Evolutionary conservation across 352 stramenopile species (phyloP).

Genomic region (Phytophthora tubulina): DNA sequence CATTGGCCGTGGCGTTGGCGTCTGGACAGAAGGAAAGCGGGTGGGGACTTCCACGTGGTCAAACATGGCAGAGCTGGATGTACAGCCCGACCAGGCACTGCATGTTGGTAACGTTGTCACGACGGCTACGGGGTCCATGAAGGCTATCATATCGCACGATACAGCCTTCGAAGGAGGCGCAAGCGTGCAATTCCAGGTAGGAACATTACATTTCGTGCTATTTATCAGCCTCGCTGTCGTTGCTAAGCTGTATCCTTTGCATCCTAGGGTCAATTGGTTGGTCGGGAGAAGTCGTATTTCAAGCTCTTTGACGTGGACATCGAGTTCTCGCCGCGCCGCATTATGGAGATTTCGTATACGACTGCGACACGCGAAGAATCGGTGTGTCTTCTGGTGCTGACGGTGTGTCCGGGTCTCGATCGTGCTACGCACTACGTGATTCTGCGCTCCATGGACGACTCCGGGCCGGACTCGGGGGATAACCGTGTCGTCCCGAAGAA

Average conservation of each 20-base stretch:
- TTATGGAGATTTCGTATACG: slow-evolving; percentile 54
- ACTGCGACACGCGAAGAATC: slow-evolving; percentile 40
- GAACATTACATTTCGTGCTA: neutral
- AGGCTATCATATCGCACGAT: slow-evolving; percentile 37
- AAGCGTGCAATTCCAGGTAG: slow-evolving; percentile 45
- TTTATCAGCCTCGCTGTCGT: neutral
- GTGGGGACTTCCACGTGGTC: slow-evolving; percentile 30
- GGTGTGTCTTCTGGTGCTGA: slow-evolving; percentile 49
- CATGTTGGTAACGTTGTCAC: slow-evolving; percentile 39
- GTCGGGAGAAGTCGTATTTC: slow-evolving; percentile 49
- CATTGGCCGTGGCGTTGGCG: slow-evolving; percentile 36
- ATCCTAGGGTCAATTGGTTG: slow-evolving; percentile 40
- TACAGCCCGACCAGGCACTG: slow-evolving; percentile 41
- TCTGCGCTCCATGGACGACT: slow-evolving; percentile 44
- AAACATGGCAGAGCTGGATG: slow-evolving; percentile 49
- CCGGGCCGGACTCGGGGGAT: slow-evolving; percentile 12
- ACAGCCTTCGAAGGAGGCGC: slow-evolving; percentile 50
- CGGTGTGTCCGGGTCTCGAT: slow-evolving; percentile 51
- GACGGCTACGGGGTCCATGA: slow-evolving; percentile 39
- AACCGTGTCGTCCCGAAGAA: slow-evolving; percentile 21
- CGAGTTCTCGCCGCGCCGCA: slow-evolving; percentile 45
- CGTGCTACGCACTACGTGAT: slow-evolving; percentile 52
- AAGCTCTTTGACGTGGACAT: slow-evolving; percentile 59
- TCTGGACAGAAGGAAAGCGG: slow-evolving; percentile 41
- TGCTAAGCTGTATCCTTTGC: slow-evolving; percentile 9